These are phyloP conservation scores for Trichomonascaceae sp. DNA, from an alignment of 1,139 yeast genomes.

Conservation along the genomic window DNA sequence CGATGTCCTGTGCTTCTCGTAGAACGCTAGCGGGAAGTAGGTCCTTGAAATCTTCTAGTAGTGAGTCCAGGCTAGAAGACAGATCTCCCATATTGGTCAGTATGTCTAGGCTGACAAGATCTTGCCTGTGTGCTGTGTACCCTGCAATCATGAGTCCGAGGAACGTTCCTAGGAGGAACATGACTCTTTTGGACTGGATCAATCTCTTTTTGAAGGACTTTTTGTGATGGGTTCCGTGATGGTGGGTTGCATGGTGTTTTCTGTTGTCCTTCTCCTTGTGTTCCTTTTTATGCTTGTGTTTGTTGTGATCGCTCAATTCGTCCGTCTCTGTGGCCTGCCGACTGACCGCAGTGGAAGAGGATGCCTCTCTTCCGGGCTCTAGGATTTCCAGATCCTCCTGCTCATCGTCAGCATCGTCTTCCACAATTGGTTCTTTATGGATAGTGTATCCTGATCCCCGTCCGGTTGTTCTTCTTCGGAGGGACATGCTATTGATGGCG, in stretches of 20 bases:
- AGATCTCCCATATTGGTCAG: conserved; percentile 31
- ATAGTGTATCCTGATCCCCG: too few species aligned
- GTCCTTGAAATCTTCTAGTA: conserved; percentile 24
- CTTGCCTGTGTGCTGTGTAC: conserved; percentile 43
- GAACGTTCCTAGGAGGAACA: conserved; percentile 46
- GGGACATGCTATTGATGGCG: too few species aligned
- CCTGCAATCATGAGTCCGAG: conserved; percentile 57
- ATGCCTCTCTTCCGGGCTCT: too few species aligned
- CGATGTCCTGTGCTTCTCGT: conserved; percentile 45
- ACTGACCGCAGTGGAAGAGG: too few species aligned
- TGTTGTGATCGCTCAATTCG: too few species aligned
- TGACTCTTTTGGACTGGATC: conserved; percentile 18
- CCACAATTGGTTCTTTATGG: too few species aligned
- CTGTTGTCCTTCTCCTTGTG: too few species aligned
- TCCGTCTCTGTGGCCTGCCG: too few species aligned
- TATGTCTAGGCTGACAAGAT: conserved; percentile 33
- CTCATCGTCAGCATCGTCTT: too few species aligned
- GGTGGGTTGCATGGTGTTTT: background rate
- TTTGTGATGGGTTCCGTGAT: conserved; percentile 2
- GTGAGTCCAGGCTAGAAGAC: conserved; percentile 34
- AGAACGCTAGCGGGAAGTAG: conserved; percentile 51
- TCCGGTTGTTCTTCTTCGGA: too few species aligned
- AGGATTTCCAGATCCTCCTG: too few species aligned
- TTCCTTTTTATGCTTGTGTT: too few species aligned
- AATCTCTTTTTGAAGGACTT: conserved; percentile 10